A percentile compares a stretch with the other conserved stretches of the same genome.
phyloP scores from a whole-genome alignment of 768 basidiomycete genomes.

The Sarcodon aspratus region DNA sequence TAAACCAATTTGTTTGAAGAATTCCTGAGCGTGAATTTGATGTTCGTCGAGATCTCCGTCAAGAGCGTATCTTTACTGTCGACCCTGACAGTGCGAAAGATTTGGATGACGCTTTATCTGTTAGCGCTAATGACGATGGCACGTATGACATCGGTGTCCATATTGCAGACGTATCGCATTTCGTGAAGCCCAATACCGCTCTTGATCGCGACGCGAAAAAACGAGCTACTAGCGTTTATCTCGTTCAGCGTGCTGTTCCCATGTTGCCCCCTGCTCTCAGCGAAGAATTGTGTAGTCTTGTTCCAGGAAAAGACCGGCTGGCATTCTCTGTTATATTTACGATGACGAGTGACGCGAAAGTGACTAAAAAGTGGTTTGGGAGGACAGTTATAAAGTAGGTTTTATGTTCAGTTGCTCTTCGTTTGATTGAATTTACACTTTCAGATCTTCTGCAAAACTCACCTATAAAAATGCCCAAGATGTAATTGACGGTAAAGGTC shows the following conservation, averaged over 20 bases:
- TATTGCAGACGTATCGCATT: conserved; percentile 92
- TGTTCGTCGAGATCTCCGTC: conserved; percentile 78
- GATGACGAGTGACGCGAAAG: conserved; percentile 67
- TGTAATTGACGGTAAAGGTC: conserved; percentile 62
- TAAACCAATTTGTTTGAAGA: conserved; percentile 24
- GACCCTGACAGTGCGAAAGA: conserved; percentile 87
- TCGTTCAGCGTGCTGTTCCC: conserved; percentile 90
- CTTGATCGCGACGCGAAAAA: conserved; percentile 97
- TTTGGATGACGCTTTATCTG: conserved; percentile 88
- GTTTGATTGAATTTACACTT: conserved; percentile 4
- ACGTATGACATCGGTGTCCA: conserved; percentile 92
- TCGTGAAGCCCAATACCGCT: conserved; percentile 92
- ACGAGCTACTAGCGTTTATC: conserved; percentile 92
- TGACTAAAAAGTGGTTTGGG: conserved; percentile 87
- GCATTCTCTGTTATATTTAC: conserved; percentile 88
- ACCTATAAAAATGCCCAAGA: conserved; percentile 75
- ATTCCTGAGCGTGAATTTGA: conserved; percentile 87
- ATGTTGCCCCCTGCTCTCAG: conserved; percentile 94
- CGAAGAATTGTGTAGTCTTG: conserved; percentile 87
- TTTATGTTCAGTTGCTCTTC: neutral
- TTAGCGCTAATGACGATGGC: conserved; percentile 84
- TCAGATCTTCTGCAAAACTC: conserved; percentile 77
- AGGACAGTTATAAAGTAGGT: conserved; percentile 83
- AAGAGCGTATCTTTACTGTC: conserved; percentile 83
- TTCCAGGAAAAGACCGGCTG: conserved; percentile 80